phyloP scores from a whole-genome alignment of 306 rosid species.

The Carpinus viminea region DNA sequence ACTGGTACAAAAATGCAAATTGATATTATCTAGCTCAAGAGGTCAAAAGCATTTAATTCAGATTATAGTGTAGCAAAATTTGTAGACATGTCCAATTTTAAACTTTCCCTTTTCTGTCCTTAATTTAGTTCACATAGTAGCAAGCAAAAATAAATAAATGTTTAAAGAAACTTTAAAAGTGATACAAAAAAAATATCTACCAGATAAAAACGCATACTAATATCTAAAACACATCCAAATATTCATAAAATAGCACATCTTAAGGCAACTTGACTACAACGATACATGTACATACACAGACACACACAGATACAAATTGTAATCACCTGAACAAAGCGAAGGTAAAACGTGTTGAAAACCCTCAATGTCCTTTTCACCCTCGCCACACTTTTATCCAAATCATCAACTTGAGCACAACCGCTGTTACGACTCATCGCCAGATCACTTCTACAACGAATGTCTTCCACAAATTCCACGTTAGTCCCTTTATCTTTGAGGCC shows the following conservation, averaged over 20 bases:
- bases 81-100: too few relatives aligned
- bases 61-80: too few relatives aligned
- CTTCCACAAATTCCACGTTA: background rate
- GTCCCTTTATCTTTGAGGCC: constrained; percentile 12
- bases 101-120: too few relatives aligned
- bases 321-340: constrained; percentile 39
- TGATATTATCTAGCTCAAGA: too few relatives aligned
- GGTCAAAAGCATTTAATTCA: too few relatives aligned
- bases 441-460: background rate
- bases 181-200: too few relatives aligned
- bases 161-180: too few relatives aligned
- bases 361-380: constrained; percentile 36
- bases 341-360: constrained; percentile 28
- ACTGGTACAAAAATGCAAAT: too few relatives aligned
- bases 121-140: too few relatives aligned
- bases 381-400: constrained; percentile 1
- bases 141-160: too few relatives aligned
- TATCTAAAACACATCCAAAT: too few relatives aligned
- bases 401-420: constrained; percentile 4
- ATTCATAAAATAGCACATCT: background rate
- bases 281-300: background rate
- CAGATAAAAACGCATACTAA: too few relatives aligned
- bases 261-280: background rate
- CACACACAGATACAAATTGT: background rate
- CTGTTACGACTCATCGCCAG: background rate